Evolutionary conservation across 345 rosid genomes (phyloP), one percentile per base, ranked within the genome.

Genomic region (Aquilaria sinensis): DNA sequence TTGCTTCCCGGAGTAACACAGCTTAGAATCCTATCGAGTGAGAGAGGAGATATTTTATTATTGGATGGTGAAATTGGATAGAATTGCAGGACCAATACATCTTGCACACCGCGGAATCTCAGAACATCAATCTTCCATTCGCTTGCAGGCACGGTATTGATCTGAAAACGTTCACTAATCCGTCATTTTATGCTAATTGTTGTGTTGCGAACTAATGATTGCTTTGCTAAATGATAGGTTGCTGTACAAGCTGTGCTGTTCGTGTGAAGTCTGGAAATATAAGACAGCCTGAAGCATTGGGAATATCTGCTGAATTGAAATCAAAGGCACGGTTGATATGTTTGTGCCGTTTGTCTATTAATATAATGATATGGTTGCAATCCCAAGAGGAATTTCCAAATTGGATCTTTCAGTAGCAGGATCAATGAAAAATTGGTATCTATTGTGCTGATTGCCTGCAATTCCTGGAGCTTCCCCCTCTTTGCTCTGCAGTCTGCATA

Each of bases 221-320:
- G n/a, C 56, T 51, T 65, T 52, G 29, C 47, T 50, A 9, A 7
- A 58, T 75, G 57, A 61, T 81, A 93, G 97, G 98, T 74, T 93
- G 98, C 62, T 93, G 98, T 64, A 93, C 98, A 63, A 93, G 98
- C 62, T 93, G 98, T 67, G 97, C 98, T 0, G 98, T 93, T 10
- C 96, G 98, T 53, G 77, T 89, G 54, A 89, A 85, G 78, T 89
- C 95, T 60, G 95, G 98, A 63, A 66, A 89, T 67, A 61, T 93
- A 64, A 77, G 84, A 71, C 98, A 93, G 72, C 98, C 98, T 2
- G 97, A 93, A 81, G 97, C 98, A 9, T 77, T 93, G 12, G 97
- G 98, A 64, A 93, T 93, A 70, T 93, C 98, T 61, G 85, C 97
- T 14, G 97, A 93, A 72, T 54, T 93, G 34, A 93, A 84, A 75